Evolutionary conservation across 2,329 filamentous ascomycete genomes (phyloP).

Genomic region (Fusarium sp.): DNA sequence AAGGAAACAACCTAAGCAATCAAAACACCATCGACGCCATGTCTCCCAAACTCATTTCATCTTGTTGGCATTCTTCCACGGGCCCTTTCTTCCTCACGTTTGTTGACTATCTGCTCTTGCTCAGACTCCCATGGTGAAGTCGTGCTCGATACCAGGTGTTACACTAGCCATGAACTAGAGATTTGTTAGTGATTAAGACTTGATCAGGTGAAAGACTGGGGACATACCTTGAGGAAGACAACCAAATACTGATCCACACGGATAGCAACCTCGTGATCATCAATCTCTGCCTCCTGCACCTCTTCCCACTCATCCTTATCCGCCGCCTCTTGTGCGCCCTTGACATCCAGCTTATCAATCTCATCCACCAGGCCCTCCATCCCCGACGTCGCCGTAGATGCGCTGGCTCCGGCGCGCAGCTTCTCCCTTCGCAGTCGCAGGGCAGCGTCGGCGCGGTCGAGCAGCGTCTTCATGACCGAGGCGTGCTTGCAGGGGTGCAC

Average conservation of each 20-base stretch:
- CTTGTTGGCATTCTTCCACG: not conserved
- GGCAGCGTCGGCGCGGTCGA: constrained; percentile 94
- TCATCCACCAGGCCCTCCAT: constrained; percentile 91
- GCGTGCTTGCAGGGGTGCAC: constrained; percentile 98
- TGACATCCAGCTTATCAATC: constrained; percentile 73
- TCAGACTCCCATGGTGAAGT: constrained; percentile 44
- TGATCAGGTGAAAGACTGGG: not conserved
- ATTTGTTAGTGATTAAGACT: constrained; percentile 1
- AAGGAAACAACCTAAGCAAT: not conserved
- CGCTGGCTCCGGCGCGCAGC: constrained; percentile 64
- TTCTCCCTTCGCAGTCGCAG: constrained; percentile 90
- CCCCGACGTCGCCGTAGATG: constrained; percentile 55
- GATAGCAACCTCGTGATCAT: constrained; percentile 81
- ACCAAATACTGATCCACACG: constrained; percentile 90
- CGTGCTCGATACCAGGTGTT: constrained; percentile 80
- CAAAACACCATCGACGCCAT: constrained; percentile 38
- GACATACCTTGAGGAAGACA: constrained; percentile 82
- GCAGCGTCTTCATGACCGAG: constrained; percentile 95
- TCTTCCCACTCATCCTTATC: constrained; percentile 75
- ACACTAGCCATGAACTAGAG: constrained; percentile 83
- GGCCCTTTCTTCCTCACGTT: not conserved
- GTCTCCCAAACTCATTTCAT: constrained; percentile 18
- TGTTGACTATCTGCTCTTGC: not conserved
- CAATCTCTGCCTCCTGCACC: constrained; percentile 68
- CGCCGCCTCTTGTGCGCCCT: constrained; percentile 62